Percentiles rank a stretch among this genome's conserved stretches.
Evolutionary conservation across 257 asterid species (phyloP).

Genomic region (Prunella vulgaris): DNA sequence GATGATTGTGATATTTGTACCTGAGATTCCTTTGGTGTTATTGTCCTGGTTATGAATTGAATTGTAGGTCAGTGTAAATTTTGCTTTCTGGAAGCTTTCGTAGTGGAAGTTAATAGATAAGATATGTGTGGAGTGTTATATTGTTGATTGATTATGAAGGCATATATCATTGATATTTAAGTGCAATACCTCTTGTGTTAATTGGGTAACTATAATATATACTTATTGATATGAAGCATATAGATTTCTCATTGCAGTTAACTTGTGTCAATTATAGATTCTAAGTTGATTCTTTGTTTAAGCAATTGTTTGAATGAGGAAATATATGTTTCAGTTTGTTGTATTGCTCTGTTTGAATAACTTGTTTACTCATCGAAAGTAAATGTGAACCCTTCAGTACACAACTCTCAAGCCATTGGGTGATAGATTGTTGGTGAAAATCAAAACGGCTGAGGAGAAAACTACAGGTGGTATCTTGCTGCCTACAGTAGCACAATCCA

Average conservation of each 20-base stretch:
- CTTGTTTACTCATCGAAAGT: constrained; percentile 1
- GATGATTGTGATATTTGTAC: neutral
- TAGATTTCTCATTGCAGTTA: neutral
- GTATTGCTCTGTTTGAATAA: neutral
- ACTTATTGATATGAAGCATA: no score
- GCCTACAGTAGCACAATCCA: constrained; percentile 69
- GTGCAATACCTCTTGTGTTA: neutral
- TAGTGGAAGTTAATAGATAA: neutral
- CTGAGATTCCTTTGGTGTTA: neutral
- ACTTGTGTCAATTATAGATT: neutral
- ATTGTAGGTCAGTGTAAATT: neutral
- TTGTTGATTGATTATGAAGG: neutral
- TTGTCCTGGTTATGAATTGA: neutral
- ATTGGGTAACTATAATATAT: neutral
- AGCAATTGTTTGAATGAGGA: neutral
- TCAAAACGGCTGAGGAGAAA: constrained; percentile 77
- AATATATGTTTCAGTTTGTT: neutral
- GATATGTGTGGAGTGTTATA: no score
- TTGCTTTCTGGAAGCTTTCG: neutral
- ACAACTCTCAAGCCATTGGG: constrained; percentile 95
- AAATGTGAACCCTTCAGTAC: constrained; percentile 45
- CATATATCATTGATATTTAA: neutral
- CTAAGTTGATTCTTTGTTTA: neutral
- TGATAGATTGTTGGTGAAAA: constrained; percentile 84
- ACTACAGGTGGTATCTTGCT: constrained; percentile 83